Conservation (phyloP, 129 eudicot species). For the Artemisia tridentata region DNA sequence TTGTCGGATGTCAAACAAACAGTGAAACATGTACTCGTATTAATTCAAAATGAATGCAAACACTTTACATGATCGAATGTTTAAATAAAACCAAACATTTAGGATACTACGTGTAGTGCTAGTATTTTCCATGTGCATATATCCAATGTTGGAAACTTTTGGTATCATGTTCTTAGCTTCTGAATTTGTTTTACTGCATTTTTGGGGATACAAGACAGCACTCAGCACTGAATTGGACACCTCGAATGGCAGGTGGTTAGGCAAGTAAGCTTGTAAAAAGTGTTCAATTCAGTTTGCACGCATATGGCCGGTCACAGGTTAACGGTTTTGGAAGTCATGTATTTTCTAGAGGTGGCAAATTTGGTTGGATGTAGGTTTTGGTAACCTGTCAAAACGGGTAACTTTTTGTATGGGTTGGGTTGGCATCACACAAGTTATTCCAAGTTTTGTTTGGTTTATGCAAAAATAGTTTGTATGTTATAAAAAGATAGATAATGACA, state of each 20-base stretch:
- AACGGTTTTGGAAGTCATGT: neutral
- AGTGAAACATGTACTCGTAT: too few species aligned
- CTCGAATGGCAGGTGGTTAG: neutral
- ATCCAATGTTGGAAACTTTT: constrained; percentile 2
- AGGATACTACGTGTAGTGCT: neutral
- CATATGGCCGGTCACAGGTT: neutral
- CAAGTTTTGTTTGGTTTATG: neutral
- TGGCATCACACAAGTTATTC: neutral
- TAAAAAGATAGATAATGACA: too few species aligned
- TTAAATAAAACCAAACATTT: constrained; percentile 7
- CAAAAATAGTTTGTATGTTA: neutral
- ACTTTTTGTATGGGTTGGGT: neutral
- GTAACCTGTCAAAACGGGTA: neutral
- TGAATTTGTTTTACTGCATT: neutral
- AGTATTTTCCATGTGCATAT: constrained; percentile 18
- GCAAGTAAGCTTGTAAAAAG: constrained; percentile 11
- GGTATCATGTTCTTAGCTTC: neutral
- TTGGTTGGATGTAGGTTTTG: neutral
- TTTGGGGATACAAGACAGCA: neutral
- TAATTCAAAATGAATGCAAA: constrained; percentile 1
- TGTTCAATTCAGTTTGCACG: neutral
- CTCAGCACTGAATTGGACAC: neutral
- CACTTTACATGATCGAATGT: constrained; percentile 7
- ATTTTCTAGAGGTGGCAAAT: neutral
- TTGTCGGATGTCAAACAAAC: neutral